Evolutionary conservation across 371 early-diverging fungal genomes (phyloP), one percentile per base, ranked within the genome.

Genomic region (Mucor circinelloides): DNA sequence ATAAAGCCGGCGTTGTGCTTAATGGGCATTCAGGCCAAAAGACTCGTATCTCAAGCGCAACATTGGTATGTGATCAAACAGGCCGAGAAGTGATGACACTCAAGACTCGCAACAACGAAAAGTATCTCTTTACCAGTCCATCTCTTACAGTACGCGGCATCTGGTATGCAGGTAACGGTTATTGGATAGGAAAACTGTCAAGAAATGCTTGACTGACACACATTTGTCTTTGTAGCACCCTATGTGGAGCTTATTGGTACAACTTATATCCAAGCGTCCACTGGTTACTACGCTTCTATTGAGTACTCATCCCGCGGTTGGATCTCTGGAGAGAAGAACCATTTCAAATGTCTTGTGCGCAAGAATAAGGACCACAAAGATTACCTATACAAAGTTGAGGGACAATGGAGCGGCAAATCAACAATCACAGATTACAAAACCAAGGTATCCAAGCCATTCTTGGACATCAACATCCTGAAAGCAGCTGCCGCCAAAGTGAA

Each of bases 241-340:
- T 91, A 88, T 70, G 79, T 94, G 61, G 94, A 94, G 72, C 76
- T 93, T 67, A 86, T 82, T 19, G 91, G 91, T 64, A 82, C 85
- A 3, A 85, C 91, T 1, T 86, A 84, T 66, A 90, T 93, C 58
- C 85, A 86, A 60, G 85, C 88, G 32, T 82, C 83, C 44, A 77
- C 83, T 46, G 92, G 92, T n/a, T 78, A 79, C 31, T 81, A 85
- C 36, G 81, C 89, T 44, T 85, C 85, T 48, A 85, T 93, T 63
- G 89, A 93, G 48, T 93, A 87, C 67, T 71, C 85, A 52, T 87
- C 90, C 19, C 88, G 86, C 62, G 89, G 92, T n/a, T 93, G 90
- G 88, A 87, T 93, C 63, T 86, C 88, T n/a, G 93, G 93, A 62
- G 90, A 89, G 64, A 90, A 89, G 66, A 89, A 93, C 61, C 84